Conservation (phyloP, 345 rosid species). For the Hibiscus mutabilis region DNA sequence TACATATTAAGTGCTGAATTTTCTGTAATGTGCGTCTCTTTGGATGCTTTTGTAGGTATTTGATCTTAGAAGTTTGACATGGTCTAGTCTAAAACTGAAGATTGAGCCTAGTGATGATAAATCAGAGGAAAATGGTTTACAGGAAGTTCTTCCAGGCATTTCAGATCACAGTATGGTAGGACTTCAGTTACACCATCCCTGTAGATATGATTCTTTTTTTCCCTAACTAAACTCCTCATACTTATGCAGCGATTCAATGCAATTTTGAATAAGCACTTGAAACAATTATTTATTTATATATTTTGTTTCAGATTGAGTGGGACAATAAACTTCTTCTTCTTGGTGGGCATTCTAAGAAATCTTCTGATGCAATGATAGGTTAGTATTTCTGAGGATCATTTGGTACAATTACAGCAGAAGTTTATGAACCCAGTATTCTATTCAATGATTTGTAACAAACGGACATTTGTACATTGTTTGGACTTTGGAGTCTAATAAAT, state of each 20-base stretch:
- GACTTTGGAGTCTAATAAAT: constrained; percentile 16
- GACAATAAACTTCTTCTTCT: constrained; percentile 69
- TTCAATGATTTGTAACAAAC: constrained; percentile 12
- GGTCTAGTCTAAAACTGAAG: constrained; percentile 58
- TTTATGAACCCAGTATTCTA: constrained; percentile 1
- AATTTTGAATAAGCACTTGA: not conserved
- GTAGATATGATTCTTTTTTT: not conserved
- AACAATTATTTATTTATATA: not conserved
- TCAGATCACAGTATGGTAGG: constrained; percentile 87
- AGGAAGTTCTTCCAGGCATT: constrained; percentile 57
- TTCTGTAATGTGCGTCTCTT: constrained; percentile 19
- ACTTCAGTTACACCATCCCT: constrained; percentile 1
- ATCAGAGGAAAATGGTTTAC: constrained; percentile 29
- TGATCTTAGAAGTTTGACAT: constrained; percentile 69
- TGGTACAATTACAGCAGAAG: not conserved
- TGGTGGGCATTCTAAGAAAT: constrained; percentile 75
- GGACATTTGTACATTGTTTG: not conserved
- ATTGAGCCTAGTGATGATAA: constrained; percentile 31
- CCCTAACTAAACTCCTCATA: not conserved
- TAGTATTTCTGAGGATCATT: constrained; percentile 18
- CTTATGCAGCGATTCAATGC: not conserved
- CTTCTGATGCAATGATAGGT: constrained; percentile 61
- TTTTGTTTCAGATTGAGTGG: constrained; percentile 64
- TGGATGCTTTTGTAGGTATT: constrained; percentile 49
- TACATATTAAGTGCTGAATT: constrained; percentile 13